A percentile compares a stretch with the other conserved stretches of the same genome.
Conservation (phyloP, 495 filamentous ascomycete genomes). For the Monascus purpureus region DNA sequence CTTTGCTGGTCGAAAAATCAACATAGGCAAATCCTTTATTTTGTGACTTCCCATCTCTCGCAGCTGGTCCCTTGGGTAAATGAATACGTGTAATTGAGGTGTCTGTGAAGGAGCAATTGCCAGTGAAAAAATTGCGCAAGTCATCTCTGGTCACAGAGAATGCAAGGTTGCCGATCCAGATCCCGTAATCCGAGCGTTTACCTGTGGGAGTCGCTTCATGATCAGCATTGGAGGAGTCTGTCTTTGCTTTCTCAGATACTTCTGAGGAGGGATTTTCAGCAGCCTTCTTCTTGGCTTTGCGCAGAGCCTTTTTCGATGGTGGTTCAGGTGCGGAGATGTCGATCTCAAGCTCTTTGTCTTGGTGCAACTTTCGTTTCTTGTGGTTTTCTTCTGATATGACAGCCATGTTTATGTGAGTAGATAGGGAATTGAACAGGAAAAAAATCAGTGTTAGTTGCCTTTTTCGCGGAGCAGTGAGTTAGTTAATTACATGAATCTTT, state of each 20-base stretch:
- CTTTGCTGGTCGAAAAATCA: slow-evolving; percentile 61
- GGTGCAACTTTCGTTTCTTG: slow-evolving; percentile 60
- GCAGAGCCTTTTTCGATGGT: slow-evolving; percentile 79
- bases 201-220: slow-evolving; percentile 20
- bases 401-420: slow-evolving; percentile 12
- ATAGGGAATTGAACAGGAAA: slow-evolving; percentile 3
- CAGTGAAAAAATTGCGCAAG: slow-evolving; percentile 62
- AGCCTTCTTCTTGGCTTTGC: slow-evolving; percentile 64
- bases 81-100: slow-evolving; percentile 68
- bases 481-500: slow-evolving; percentile 7
- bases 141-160: slow-evolving; percentile 62
- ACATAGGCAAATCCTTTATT: slow-evolving; percentile 95
- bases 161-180: slow-evolving; percentile 93
- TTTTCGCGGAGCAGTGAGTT: neutral
- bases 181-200: slow-evolving; percentile 62
- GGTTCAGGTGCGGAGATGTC: slow-evolving; percentile 79
- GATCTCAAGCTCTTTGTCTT: slow-evolving; percentile 62
- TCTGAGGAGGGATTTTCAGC: slow-evolving; percentile 12
- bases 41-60: slow-evolving; percentile 35
- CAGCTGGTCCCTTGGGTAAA: slow-evolving; percentile 45
- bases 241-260: slow-evolving; percentile 22
- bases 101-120: slow-evolving; percentile 50
- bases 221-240: slow-evolving; percentile 8
- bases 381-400: slow-evolving; percentile 17
- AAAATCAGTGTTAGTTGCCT: neutral